A percentile compares a stretch with the other conserved stretches of the same genome.
phyloP scores from a whole-genome alignment of 345 rosid species.

The Eucalyptus curtisii region DNA sequence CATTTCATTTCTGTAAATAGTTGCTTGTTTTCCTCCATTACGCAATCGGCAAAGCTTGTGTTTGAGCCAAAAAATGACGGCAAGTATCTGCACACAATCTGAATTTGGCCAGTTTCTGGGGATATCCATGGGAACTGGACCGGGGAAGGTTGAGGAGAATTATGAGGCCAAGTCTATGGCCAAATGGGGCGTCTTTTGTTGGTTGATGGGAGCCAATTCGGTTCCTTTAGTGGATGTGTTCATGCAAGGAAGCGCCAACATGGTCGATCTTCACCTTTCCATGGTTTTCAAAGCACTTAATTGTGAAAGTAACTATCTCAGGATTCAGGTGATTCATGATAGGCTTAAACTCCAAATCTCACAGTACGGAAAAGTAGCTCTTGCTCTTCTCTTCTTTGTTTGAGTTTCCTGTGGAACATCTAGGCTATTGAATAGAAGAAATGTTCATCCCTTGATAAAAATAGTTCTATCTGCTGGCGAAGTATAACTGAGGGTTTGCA shows the following conservation, averaged over 20 bases:
- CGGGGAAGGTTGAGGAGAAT: neutral
- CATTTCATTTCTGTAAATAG: neutral
- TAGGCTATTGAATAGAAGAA: neutral
- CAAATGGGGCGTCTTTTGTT: neutral
- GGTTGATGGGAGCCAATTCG: neutral
- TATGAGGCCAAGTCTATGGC: neutral
- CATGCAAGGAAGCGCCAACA: neutral
- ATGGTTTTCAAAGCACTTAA: neutral
- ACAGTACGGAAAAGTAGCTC: neutral
- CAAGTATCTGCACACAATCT: neutral
- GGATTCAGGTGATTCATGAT: neutral
- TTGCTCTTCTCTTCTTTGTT: neutral
- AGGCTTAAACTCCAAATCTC: neutral
- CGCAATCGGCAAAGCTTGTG: neutral
- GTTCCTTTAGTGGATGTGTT: neutral
- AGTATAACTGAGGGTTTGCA: neutral
- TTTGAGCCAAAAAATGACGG: neutral
- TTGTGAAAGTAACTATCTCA: neutral
- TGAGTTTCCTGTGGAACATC: neutral
- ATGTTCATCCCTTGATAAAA: neutral
- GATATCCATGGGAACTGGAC: neutral
- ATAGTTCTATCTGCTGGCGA: neutral
- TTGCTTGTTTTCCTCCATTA: neutral
- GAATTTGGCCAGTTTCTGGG: neutral
- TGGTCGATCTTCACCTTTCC: neutral